Evolutionary conservation across 2,329 filamentous ascomycete species (phyloP).

Genomic region (Colletotrichum spinosum): DNA sequence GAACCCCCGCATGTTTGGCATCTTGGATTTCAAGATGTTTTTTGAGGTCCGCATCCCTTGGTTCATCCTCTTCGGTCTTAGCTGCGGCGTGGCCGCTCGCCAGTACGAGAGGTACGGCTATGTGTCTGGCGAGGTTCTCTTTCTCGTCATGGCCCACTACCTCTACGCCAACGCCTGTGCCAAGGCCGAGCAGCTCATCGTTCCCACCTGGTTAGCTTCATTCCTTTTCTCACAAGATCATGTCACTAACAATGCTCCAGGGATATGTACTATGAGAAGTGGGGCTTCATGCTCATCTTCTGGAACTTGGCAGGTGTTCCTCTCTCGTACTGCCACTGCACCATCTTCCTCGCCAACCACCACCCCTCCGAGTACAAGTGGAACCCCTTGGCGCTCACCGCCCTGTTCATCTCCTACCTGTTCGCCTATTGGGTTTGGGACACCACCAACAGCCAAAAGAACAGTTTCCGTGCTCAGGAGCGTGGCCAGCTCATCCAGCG

Average conservation of each 20-base stretch:
- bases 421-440: slow-evolving; percentile 94
- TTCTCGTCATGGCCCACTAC: slow-evolving; percentile 90
- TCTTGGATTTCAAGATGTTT: slow-evolving; percentile 96
- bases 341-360: slow-evolving; percentile 88
- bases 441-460: slow-evolving; percentile 93
- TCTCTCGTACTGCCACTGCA: slow-evolving; percentile 93
- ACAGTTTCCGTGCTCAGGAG: slow-evolving; percentile 86
- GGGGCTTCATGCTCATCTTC: slow-evolving; percentile 98
- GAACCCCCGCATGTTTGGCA: slow-evolving; percentile 82
- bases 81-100: slow-evolving; percentile 79
- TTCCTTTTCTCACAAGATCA: neutral
- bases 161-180: slow-evolving; percentile 92
- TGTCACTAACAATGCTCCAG: slow-evolving; percentile 38
- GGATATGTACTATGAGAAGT: slow-evolving; percentile 98
- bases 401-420: slow-evolving; percentile 78
- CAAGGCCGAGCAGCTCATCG: slow-evolving; percentile 92
- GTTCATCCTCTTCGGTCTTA: slow-evolving; percentile 88
- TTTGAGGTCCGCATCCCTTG: slow-evolving; percentile 93
- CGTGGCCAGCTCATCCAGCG: slow-evolving; percentile 77
- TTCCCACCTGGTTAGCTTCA: slow-evolving; percentile 75
- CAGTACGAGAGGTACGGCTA: slow-evolving; percentile 90
- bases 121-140: slow-evolving; percentile 84
- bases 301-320: slow-evolving; percentile 96
- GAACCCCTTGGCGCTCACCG: slow-evolving; percentile 75
- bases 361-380: slow-evolving; percentile 81